Percentiles rank a stretch among this genome's conserved stretches.
Evolutionary conservation across 345 rosid species (phyloP).

Genomic region (Gossypium herbaceum): DNA sequence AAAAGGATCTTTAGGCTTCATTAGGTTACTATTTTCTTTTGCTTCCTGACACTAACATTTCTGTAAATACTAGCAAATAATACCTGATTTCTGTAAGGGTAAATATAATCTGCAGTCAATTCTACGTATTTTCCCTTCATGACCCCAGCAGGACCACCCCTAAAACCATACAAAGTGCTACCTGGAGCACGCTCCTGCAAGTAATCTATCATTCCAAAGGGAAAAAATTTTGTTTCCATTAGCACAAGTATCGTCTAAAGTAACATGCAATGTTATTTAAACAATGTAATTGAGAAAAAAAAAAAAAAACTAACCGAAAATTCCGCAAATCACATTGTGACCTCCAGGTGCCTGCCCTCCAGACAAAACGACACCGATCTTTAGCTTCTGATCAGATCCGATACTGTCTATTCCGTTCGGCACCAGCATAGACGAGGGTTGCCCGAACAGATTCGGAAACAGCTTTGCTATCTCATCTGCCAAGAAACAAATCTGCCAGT

Average conservation of each 20-base stretch:
- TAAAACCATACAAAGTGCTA: slow-evolving; percentile 75
- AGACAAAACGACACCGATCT: slow-evolving; percentile 90
- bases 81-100: slow-evolving; percentile 93
- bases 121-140: slow-evolving; percentile 88
- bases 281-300: neutral
- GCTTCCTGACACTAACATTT: neutral
- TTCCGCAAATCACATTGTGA: slow-evolving; percentile 90
- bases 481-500: neutral
- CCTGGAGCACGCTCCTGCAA: slow-evolving; percentile 73
- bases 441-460: slow-evolving; percentile 83
- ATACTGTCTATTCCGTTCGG: slow-evolving; percentile 35
- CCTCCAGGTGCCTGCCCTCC: slow-evolving; percentile 99
- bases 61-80: neutral
- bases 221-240: neutral
- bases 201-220: slow-evolving; percentile 52
- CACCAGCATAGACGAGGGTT: slow-evolving; percentile 66
- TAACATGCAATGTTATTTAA: neutral
- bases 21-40: neutral
- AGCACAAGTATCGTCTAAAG: neutral
- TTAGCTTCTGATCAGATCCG: slow-evolving; percentile 48
- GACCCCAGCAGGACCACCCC: slow-evolving; percentile 97
- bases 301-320: slow-evolving; percentile 54
- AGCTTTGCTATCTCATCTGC: slow-evolving; percentile 86
- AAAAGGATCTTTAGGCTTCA: neutral
- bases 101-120: slow-evolving; percentile 59